Conservation (phyloP, 352 stramenopile species). For the Bremia lactucae region DNA sequence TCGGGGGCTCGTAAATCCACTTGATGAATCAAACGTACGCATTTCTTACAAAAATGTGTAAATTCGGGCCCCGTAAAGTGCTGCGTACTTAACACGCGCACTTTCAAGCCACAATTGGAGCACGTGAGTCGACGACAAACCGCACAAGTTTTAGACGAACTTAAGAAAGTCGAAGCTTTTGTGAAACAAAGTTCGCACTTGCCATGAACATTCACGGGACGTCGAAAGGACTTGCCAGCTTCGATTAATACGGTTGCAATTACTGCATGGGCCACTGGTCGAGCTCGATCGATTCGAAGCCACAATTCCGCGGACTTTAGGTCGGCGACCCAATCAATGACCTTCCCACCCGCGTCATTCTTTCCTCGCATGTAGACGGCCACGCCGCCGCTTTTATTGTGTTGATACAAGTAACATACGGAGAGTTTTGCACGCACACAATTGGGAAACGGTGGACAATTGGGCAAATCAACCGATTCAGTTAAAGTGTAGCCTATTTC, state of each 20-base stretch:
- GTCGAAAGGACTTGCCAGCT: slow-evolving; percentile 25
- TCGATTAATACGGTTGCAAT: slow-evolving; percentile 51
- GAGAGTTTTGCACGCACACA: slow-evolving; percentile 63
- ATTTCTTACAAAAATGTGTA: slow-evolving; percentile 63
- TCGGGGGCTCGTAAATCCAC: slow-evolving; percentile 47
- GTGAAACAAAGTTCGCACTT: slow-evolving; percentile 57
- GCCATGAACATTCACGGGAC: slow-evolving; percentile 20
- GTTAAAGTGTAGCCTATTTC: slow-evolving; percentile 73
- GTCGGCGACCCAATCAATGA: slow-evolving; percentile 61
- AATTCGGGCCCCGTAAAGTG: slow-evolving; percentile 44
- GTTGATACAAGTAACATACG: slow-evolving; percentile 65
- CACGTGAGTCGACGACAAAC: slow-evolving; percentile 58
- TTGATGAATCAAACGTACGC: slow-evolving; percentile 46
- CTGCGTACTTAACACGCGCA: slow-evolving; percentile 46
- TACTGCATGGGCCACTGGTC: slow-evolving; percentile 35
- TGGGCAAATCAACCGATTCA: slow-evolving; percentile 62
- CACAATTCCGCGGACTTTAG: slow-evolving; percentile 66
- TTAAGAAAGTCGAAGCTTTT: slow-evolving; percentile 45
- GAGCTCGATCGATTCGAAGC: slow-evolving; percentile 50
- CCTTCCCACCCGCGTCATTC: slow-evolving; percentile 56
- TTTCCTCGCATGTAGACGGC: slow-evolving; percentile 73
- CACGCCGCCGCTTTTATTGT: slow-evolving; percentile 60
- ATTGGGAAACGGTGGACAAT: slow-evolving; percentile 48
- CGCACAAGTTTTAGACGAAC: slow-evolving; percentile 44
- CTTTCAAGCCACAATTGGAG: slow-evolving; percentile 46